These are phyloP conservation scores for Mycena venus DNA, from an alignment of 768 basidiomycete species.

Conservation along the genomic window DNA sequence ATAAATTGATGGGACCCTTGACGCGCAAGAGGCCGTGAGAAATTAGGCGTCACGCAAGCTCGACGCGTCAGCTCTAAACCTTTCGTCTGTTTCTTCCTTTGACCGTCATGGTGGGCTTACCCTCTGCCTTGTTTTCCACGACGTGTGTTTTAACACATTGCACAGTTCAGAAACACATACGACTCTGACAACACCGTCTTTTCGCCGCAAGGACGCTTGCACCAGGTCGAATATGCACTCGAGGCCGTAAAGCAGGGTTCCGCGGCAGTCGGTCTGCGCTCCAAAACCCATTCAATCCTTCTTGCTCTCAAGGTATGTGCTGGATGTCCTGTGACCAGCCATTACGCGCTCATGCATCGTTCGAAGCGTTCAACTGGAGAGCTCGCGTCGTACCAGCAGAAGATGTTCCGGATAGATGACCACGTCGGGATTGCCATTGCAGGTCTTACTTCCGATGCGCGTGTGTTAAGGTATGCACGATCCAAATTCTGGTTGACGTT, in stretches of 20 bases:
- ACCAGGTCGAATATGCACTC: conserved; percentile 98
- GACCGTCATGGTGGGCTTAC: conserved; percentile 49
- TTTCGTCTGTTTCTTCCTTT: conserved; percentile 10
- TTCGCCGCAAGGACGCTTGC: conserved; percentile 95
- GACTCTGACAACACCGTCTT: conserved; percentile 99
- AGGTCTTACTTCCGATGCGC: conserved; percentile 97
- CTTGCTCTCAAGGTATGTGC: conserved; percentile 88
- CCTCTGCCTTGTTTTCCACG: not conserved
- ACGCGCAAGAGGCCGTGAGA: conserved; percentile 11
- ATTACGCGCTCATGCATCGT: conserved; percentile 1
- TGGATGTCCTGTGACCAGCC: conserved; percentile 2
- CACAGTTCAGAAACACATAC: conserved; percentile 94
- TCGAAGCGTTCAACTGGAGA: conserved; percentile 95
- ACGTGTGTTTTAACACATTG: conserved; percentile 30
- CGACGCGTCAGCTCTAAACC: conserved; percentile 25
- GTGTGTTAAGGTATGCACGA: conserved; percentile 86
- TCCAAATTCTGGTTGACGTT: not conserved
- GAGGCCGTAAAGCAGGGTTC: conserved; percentile 99
- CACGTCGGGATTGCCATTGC: conserved; percentile 99
- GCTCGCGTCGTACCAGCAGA: conserved; percentile 99
- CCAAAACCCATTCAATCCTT: conserved; percentile 94
- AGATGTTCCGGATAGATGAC: conserved; percentile 99
- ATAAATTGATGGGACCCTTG: conserved; percentile 3
- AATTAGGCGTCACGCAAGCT: not conserved
- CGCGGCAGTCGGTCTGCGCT: conserved; percentile 96